Conservation (phyloP, 306 rosid genomes). For the Dryas octopetala region DNA sequence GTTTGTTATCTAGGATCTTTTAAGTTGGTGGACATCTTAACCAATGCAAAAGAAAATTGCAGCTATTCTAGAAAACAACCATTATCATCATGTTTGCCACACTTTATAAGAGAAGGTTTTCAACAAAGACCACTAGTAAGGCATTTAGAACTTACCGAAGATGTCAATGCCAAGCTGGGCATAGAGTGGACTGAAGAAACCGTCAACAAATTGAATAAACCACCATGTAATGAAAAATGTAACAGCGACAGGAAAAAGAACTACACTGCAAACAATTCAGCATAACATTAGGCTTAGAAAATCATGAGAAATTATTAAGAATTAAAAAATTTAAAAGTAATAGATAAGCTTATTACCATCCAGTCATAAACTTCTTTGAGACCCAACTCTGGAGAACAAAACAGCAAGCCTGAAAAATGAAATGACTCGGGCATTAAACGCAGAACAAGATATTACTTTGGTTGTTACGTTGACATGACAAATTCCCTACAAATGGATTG, state of each 20-base stretch:
- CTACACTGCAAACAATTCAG: slow-evolving; percentile 69
- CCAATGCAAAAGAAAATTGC: not conserved
- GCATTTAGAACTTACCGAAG: slow-evolving; percentile 60
- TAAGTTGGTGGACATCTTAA: not conserved
- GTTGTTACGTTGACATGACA: not conserved
- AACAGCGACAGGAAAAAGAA: slow-evolving; percentile 89
- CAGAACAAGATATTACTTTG: not conserved
- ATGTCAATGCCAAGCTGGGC: slow-evolving; percentile 77
- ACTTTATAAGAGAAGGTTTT: not conserved
- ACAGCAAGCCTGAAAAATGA: slow-evolving; percentile 75
- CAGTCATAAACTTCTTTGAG: slow-evolving; percentile 96
- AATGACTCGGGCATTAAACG: slow-evolving; percentile 16
- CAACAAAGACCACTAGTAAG: not conserved
- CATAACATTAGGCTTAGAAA: slow-evolving; percentile 14
- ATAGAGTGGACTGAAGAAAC: slow-evolving; percentile 89
- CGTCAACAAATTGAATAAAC: slow-evolving; percentile 91
- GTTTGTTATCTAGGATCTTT: no score
- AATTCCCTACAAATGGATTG: not conserved
- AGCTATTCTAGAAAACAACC: not conserved
- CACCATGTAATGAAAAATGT: slow-evolving; percentile 91
- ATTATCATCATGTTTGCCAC: not conserved
- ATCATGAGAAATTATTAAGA: slow-evolving; percentile 3
- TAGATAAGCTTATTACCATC: slow-evolving; percentile 57
- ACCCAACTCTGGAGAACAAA: slow-evolving; percentile 93
- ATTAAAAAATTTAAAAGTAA: slow-evolving; percentile 13